Evolutionary conservation across 2,329 filamentous ascomycete species (phyloP).

Genomic region (Aspergillus viridinutans): DNA sequence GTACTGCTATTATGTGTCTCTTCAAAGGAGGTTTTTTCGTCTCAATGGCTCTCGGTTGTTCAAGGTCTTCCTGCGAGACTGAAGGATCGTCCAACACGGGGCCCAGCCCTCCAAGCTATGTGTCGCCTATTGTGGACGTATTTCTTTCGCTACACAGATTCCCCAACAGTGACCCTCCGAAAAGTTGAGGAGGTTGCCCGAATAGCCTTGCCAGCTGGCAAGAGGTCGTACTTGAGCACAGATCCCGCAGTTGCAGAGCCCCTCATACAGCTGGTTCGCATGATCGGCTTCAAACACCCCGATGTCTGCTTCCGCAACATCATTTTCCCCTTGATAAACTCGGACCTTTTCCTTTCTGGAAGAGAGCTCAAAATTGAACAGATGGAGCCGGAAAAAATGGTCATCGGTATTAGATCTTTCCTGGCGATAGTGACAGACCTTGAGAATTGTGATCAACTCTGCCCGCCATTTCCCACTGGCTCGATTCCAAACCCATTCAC

Average conservation of each 20-base stretch:
- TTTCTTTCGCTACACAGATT: slow-evolving; percentile 77
- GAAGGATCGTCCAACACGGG: slow-evolving; percentile 75
- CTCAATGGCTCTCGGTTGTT: slow-evolving; percentile 82
- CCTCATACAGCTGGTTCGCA: slow-evolving; percentile 86
- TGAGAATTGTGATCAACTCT: slow-evolving; percentile 72
- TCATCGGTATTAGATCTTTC: slow-evolving; percentile 94
- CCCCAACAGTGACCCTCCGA: slow-evolving; percentile 60
- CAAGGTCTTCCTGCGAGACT: slow-evolving; percentile 72
- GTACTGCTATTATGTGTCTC: slow-evolving; percentile 85
- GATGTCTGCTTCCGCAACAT: slow-evolving; percentile 90
- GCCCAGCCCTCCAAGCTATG: slow-evolving; percentile 80
- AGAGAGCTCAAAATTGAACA: slow-evolving; percentile 85
- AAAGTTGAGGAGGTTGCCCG: slow-evolving; percentile 89
- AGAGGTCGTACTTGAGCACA: slow-evolving; percentile 74
- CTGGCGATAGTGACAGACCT: slow-evolving; percentile 89
- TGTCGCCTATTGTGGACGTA: slow-evolving; percentile 93
- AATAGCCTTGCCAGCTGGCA: slow-evolving; percentile 75
- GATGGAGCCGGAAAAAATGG: slow-evolving; percentile 91
- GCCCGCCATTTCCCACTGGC: slow-evolving; percentile 77
- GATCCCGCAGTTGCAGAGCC: slow-evolving; percentile 84
- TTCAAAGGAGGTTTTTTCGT: slow-evolving; percentile 73
- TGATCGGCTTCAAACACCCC: slow-evolving; percentile 89
- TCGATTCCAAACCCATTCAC: slow-evolving; percentile 39
- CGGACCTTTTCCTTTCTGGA: slow-evolving; percentile 73
- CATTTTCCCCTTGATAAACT: slow-evolving; percentile 93